Evolutionary conservation across 139 green algal species (phyloP).

Genomic region (Tetraselmis chui): DNA sequence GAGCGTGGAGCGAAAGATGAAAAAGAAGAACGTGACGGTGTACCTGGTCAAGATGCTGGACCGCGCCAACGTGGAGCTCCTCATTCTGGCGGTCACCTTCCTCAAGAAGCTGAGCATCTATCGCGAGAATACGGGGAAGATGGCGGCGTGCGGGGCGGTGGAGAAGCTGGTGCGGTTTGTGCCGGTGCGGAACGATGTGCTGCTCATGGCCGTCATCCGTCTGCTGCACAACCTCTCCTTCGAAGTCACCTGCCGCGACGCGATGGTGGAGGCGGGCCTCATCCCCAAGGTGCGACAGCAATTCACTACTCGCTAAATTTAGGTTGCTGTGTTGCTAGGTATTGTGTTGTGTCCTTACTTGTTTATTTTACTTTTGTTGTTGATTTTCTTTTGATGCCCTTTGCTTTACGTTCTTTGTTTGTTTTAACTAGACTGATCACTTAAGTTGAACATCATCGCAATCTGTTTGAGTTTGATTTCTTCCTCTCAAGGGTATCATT

Average conservation of each 20-base stretch:
- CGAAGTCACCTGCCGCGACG: conserved; percentile 54
- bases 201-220: conserved; percentile 61
- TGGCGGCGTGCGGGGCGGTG: conserved; percentile 45
- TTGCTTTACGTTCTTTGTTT: no score
- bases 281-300: conserved; percentile 63
- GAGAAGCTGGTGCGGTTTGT: conserved; percentile 61
- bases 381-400: no score
- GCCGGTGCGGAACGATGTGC: conserved; percentile 48
- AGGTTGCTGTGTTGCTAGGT: no score
- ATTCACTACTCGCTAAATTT: no score
- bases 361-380: no score
- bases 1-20: conserved; percentile 76
- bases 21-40: conserved; percentile 73
- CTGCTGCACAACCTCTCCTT: conserved; percentile 88
- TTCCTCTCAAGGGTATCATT: no score
- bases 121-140: conserved; percentile 59
- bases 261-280: conserved; percentile 64
- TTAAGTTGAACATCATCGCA: no score
- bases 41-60: conserved; percentile 73
- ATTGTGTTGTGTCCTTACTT: no score
- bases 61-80: conserved; percentile 67
- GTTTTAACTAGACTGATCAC: no score
- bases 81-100: conserved; percentile 73
- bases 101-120: conserved; percentile 74
- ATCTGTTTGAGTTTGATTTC: no score